phyloP scores from a whole-genome alignment of 768 basidiomycete species.

The Mrakia hoshinonis region DNA sequence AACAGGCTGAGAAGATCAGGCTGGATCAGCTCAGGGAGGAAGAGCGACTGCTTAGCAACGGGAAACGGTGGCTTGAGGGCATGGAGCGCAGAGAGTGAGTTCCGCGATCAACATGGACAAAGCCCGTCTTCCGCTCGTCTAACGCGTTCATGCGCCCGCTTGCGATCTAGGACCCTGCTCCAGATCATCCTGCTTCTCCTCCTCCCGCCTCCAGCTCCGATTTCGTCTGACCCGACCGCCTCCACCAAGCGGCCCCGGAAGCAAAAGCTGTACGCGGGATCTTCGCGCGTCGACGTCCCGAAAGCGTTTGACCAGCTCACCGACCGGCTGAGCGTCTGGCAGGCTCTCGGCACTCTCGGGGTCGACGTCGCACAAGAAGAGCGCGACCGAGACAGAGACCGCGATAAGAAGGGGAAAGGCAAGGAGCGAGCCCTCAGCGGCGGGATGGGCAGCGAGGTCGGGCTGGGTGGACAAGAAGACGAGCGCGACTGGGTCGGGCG shows the following conservation, averaged over 20 bases:
- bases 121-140: too few species aligned
- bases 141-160: background rate
- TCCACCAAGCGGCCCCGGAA: slow-evolving; percentile 21
- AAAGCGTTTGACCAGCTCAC: slow-evolving; percentile 24
- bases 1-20: background rate
- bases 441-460: background rate
- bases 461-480: background rate
- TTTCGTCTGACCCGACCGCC: background rate
- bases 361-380: background rate
- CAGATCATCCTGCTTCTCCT: slow-evolving; percentile 24
- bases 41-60: slow-evolving; percentile 6
- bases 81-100: slow-evolving; percentile 26
- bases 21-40: background rate
- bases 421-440: background rate
- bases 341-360: slow-evolving; percentile 21
- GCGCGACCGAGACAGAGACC: background rate
- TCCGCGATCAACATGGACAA: too few species aligned
- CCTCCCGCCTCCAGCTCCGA: background rate
- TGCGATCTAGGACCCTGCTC: background rate
- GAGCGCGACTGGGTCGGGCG: slow-evolving; percentile 12
- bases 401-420: background rate
- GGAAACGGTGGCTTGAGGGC: slow-evolving; percentile 22
- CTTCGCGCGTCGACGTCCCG: background rate
- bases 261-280: background rate
- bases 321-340: slow-evolving; percentile 26